Evolutionary conservation across 176 grass and related monocot genomes (phyloP).

Genomic region (Canna indica): DNA sequence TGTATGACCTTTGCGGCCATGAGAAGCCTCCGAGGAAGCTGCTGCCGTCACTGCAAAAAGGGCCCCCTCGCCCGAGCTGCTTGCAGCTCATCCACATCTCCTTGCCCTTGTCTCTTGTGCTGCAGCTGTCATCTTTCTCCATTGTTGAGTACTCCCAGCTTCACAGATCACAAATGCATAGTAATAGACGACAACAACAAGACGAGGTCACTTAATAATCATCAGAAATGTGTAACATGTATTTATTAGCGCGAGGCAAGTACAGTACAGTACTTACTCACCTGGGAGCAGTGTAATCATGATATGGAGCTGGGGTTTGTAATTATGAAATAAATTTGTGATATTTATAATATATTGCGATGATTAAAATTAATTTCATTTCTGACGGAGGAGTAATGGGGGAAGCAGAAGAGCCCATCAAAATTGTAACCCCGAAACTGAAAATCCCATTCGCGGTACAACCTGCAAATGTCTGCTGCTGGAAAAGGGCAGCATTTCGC

Average conservation of each 20-base stretch:
- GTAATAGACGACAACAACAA: neutral
- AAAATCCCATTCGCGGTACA: constrained; percentile 32
- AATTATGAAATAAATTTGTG: no score
- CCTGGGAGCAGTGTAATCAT: constrained; percentile 45
- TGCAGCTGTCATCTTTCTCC: constrained; percentile 21
- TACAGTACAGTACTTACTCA: constrained; percentile 36
- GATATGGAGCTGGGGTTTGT: neutral
- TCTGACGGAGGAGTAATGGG: constrained; percentile 21
- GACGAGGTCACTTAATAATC: no score
- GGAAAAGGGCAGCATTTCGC: constrained; percentile 18
- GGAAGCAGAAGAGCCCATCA: constrained; percentile 17
- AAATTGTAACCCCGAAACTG: constrained; percentile 31
- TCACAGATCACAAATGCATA: no score
- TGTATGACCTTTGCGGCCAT: constrained; percentile 35
- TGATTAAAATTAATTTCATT: neutral
- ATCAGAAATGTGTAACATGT: no score
- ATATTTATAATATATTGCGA: no score
- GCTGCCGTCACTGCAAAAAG: neutral
- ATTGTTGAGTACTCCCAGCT: constrained; percentile 1
- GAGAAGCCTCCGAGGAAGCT: constrained; percentile 21
- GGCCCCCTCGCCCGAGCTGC: constrained; percentile 13
- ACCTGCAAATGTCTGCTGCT: constrained; percentile 25
- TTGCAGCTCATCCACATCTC: constrained; percentile 19
- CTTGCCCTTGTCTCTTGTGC: constrained; percentile 16
- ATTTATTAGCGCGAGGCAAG: constrained; percentile 25